Evolutionary conservation across 2,329 filamentous ascomycete genomes (phyloP).

Genomic region (Colletotrichum tropicicola): DNA sequence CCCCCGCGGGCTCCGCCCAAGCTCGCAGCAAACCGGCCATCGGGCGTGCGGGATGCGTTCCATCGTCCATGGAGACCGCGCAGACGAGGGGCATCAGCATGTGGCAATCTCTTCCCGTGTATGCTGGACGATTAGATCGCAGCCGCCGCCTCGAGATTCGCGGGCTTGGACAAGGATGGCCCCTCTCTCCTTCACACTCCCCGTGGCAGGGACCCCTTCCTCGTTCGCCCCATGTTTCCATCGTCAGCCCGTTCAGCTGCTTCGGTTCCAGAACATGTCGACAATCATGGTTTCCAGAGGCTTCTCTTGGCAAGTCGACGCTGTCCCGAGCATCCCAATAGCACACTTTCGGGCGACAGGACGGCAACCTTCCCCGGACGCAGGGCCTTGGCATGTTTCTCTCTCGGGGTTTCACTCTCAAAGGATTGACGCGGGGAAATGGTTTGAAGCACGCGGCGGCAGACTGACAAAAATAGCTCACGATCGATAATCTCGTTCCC

Average conservation of each 20-base stretch:
- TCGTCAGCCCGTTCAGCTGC: background rate
- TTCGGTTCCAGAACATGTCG: too few relatives aligned
- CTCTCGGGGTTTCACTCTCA: background rate
- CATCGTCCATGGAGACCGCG: background rate
- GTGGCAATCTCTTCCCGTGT: background rate
- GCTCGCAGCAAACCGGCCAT: background rate
- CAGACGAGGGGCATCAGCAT: background rate
- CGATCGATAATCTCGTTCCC: background rate
- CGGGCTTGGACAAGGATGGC: background rate
- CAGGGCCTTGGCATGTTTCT: background rate
- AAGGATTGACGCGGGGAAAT: background rate
- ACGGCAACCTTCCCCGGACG: background rate
- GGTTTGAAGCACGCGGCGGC: background rate
- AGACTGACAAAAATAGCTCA: background rate
- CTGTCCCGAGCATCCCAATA: background rate
- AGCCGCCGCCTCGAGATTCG: background rate
- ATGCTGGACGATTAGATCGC: background rate
- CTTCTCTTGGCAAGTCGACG: background rate
- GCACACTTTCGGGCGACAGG: background rate
- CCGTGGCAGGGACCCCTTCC: background rate
- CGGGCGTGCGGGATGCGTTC: constrained; percentile 10
- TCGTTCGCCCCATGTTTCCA: background rate
- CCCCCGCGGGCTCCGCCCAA: constrained; percentile 13
- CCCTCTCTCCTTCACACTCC: background rate
- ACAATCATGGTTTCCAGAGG: background rate